Evolutionary conservation across 2,329 filamentous ascomycete species (phyloP), one percentile per base, ranked within the genome.

Genomic region (Fusarium cicatricum): DNA sequence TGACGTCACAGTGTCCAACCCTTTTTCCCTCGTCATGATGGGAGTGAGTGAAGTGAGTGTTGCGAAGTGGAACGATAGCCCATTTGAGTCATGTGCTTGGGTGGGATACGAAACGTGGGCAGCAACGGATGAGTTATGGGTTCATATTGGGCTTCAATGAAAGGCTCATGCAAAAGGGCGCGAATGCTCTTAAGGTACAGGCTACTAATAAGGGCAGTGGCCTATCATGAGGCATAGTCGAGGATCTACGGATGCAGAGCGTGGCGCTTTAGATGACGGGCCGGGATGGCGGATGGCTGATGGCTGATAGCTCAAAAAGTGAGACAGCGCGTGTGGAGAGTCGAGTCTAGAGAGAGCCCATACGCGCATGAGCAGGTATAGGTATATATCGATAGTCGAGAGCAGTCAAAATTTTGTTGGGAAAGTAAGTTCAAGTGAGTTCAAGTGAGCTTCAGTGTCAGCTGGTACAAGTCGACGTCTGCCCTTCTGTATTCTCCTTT

Each of bases 291-390:
- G n/a, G n/a, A n/a, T n/a, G 26, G 37, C 43, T 45, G 21, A 21
- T 7, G 46, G 46, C 12, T 17, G 40, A 47, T 21, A 15, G 51
- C 39, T 50, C 45, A 56, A 31, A 15, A n/a, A 33, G 33, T 48
- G 48, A 58, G 55, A 63, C 43, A 58, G 33, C 41, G 43, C 33
- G 23, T 44, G 54, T 47, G 51, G 45, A 52, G 40, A 45, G 52
- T 52, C 50, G 40, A 56, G 53, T 58, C 47, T 48, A 16, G 38
- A 41, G 50, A 43, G 28, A 58, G 41, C 39, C 54, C 55, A 49
- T 46, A 34, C 28, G 36, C 51, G 51, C 55, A 51, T 63, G 58
- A 63, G 50, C 58, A n/a, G n/a, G n/a, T n/a, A n/a, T 21, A 40
- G 50, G 17, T 50, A 41, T 21, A 45, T 51, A 17, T 29, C 28